Conservation (phyloP, 1,139 yeast species). For the Saccharomyces hybrid region DNA sequence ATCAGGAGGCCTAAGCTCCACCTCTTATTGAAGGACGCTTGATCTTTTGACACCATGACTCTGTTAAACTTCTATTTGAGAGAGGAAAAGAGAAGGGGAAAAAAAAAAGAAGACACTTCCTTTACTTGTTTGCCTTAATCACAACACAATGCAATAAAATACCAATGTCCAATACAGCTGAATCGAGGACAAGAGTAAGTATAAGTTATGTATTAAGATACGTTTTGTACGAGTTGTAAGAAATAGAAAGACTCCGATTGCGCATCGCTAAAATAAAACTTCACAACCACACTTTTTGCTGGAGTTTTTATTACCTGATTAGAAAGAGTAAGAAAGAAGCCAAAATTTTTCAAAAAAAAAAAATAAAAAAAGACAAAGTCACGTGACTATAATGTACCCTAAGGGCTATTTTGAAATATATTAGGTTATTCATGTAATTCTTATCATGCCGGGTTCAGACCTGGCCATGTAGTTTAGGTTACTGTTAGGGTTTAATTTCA, state of each 20-base stretch:
- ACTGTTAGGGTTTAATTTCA: neutral
- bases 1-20: slow-evolving; percentile 73
- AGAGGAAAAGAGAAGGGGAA: neutral
- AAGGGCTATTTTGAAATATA: neutral
- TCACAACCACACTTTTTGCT: neutral
- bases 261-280: neutral
- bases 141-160: neutral
- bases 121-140: neutral
- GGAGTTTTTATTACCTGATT: neutral
- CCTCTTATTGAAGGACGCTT: slow-evolving; percentile 8
- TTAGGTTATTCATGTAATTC: too few relatives aligned
- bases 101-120: neutral
- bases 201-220: neutral
- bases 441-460: too few relatives aligned
- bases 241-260: neutral
- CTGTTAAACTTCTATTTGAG: neutral
- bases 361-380: neutral
- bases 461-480: neutral
- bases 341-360: neutral
- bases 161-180: neutral
- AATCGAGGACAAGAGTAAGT: neutral
- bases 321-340: neutral
- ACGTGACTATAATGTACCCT: neutral
- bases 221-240: neutral
- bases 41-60: slow-evolving; percentile 7